A percentile compares a stretch with the other conserved stretches of the same genome.
Evolutionary conservation across 176 grass and related monocot species (phyloP).

Genomic region (Oryza glaberrima): DNA sequence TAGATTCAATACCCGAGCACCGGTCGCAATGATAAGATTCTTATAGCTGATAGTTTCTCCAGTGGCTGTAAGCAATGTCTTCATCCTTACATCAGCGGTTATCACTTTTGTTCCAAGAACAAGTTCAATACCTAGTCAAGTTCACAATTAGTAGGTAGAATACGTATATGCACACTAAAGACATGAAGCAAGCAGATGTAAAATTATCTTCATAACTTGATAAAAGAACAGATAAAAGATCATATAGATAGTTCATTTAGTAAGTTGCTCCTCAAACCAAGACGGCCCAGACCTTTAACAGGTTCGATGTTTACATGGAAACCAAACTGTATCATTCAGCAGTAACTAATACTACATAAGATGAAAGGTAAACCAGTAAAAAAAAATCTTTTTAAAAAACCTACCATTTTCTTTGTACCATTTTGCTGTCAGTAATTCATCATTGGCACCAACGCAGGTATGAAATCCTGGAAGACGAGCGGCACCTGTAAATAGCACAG

Average conservation of each 20-base stretch:
- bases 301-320: background rate
- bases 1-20: slow-evolving; percentile 87
- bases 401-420: slow-evolving; percentile 95
- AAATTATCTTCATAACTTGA: background rate
- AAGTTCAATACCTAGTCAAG: slow-evolving; percentile 83
- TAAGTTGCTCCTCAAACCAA: background rate
- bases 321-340: slow-evolving; percentile 3
- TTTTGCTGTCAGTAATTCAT: slow-evolving; percentile 78
- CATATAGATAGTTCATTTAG: background rate
- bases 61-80: slow-evolving; percentile 67
- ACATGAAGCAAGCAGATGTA: background rate
- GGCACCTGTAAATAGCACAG: slow-evolving; percentile 52
- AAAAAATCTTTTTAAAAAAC: slow-evolving; percentile 14
- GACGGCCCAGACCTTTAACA: background rate
- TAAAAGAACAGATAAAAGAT: background rate
- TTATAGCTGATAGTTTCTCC: slow-evolving; percentile 98
- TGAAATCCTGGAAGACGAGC: slow-evolving; percentile 88
- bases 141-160: slow-evolving; percentile 11
- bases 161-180: background rate
- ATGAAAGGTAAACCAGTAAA: slow-evolving; percentile 6
- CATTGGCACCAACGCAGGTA: slow-evolving; percentile 88
- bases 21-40: slow-evolving; percentile 90
- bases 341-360: slow-evolving; percentile 16
- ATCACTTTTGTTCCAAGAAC: slow-evolving; percentile 89
- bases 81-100: slow-evolving; percentile 74